These are phyloP conservation scores for Trichoderma reesei DNA, from an alignment of 495 filamentous ascomycete species.

Conservation along the genomic window DNA sequence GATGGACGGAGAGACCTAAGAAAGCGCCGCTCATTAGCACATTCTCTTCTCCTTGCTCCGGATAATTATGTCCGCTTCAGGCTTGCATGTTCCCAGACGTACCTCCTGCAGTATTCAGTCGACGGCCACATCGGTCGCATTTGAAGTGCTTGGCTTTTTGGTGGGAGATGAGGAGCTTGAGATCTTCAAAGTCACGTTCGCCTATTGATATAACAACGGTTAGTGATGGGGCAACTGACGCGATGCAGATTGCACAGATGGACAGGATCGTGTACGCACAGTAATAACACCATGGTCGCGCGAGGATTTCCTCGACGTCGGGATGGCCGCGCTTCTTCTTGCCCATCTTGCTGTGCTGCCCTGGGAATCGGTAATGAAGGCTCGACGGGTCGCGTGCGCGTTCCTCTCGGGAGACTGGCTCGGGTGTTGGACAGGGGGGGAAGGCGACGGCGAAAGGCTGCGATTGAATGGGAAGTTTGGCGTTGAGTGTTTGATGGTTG, in stretches of 20 bases:
- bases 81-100: conserved; percentile 18
- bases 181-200: conserved; percentile 94
- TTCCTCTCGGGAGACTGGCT: not conserved
- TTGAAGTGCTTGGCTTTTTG: conserved; percentile 99
- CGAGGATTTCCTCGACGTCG: conserved; percentile 75
- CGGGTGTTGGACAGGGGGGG: not conserved
- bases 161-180: conserved; percentile 91
- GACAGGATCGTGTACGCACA: conserved; percentile 37
- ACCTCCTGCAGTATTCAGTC: conserved; percentile 94
- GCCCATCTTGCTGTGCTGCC: conserved; percentile 44
- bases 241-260: not conserved
- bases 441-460: not conserved
- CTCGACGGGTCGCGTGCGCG: not conserved
- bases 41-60: conserved; percentile 1
- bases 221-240: conserved; percentile 13
- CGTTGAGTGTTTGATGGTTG: no score
- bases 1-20: conserved; percentile 82
- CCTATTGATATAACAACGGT: conserved; percentile 23
- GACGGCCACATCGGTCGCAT: conserved; percentile 77
- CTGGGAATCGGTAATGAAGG: not conserved
- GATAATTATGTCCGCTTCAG: not conserved
- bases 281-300: conserved; percentile 95
- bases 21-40: conserved; percentile 12
- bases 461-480: not conserved
- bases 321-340: conserved; percentile 82